Base-by-base conservation (phyloP, 75 land plant species). In the Pinus albicaulis region DNA sequence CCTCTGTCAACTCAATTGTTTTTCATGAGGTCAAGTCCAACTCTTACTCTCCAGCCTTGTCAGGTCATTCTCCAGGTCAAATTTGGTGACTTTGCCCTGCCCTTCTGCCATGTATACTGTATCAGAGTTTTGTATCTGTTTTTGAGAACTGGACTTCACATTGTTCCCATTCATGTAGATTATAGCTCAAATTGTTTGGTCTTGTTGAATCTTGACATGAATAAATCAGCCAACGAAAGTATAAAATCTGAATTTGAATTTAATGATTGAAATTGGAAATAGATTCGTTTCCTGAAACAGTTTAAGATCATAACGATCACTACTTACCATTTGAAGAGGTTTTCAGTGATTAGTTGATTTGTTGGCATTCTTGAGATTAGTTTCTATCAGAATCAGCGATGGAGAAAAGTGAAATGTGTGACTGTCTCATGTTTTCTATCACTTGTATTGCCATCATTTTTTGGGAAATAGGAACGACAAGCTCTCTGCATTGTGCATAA, bases 211-310 rank as follows among this genome's bases (percentile, higher is more conserved):
- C 53, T 11, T 48, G 53, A 48, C 1, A 48, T 48, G 11, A 48
- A 48, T 2, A 48, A 48, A 10, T 48, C 53, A 48, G 53, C 11
- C 53, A 48, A 48, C 12, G 16, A 41, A 41, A 68, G 41, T 16
- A 38, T 64, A 7, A 64, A 68, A 68, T 68, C 48, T 36, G 36
- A 64, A 41, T 41, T 36, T 23, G 20, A 38, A 68, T 68, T 41
- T n/a, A 68, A 10, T n/a, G 71, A 68, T 12, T 38, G 41, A 36
- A 41, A 68, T n/a, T 61, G 22, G n/a, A 38, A 68, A 68, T 68
- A 41, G 34, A 66, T 66, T 66, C 20, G 17, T 7, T 38, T 4
- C n/a, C 16, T 7, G n/a, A 38, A 68, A 20, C 52, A 68, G 41
- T 38, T 68, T 8, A 38, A 38, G 23, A 12, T 38, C 71, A 19